phyloP scores from a whole-genome alignment of 2,329 filamentous ascomycete species.

The Claviceps sp. region DNA sequence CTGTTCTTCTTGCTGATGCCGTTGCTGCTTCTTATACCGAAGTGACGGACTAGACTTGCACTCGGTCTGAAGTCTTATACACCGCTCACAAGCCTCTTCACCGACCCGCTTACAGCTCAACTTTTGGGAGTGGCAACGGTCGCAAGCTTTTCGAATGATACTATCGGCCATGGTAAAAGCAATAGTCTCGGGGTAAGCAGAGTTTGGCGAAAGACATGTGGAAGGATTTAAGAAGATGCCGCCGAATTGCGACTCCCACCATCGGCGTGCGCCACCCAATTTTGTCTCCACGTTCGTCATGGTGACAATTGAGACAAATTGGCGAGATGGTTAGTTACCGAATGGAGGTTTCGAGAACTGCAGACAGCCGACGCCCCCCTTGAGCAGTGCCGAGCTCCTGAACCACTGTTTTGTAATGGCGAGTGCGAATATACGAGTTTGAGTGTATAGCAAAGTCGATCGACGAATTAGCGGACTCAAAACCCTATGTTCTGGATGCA shows the following conservation, averaged over 20 bases:
- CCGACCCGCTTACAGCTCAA: constrained; percentile 30
- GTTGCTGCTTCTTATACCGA: constrained; percentile 22
- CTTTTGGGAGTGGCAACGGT: constrained; percentile 33
- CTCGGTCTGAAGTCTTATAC: constrained; percentile 24
- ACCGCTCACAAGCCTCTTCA: constrained; percentile 29
- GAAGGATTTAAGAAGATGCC: constrained; percentile 15
- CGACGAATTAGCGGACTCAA: background rate
- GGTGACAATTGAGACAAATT: constrained; percentile 2
- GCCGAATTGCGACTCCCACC: constrained; percentile 9
- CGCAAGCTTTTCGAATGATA: constrained; percentile 30
- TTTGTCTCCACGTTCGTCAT: background rate
- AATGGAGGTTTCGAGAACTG: constrained; percentile 3
- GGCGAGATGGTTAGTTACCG: constrained; percentile 7
- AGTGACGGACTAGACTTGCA: constrained; percentile 32
- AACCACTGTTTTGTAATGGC: background rate
- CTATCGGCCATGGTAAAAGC: constrained; percentile 23
- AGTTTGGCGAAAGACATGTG: constrained; percentile 16
- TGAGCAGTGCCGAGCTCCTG: background rate
- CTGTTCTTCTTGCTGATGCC: constrained; percentile 12
- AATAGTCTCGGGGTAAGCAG: constrained; percentile 11
- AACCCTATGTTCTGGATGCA: constrained; percentile 1
- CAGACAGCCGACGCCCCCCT: constrained; percentile 6
- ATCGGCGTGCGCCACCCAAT: constrained; percentile 5
- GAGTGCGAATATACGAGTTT: background rate
- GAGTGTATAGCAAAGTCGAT: background rate